Base-by-base conservation (phyloP, 2,329 filamentous ascomycete species). In the Colletotrichum sp. region DNA sequence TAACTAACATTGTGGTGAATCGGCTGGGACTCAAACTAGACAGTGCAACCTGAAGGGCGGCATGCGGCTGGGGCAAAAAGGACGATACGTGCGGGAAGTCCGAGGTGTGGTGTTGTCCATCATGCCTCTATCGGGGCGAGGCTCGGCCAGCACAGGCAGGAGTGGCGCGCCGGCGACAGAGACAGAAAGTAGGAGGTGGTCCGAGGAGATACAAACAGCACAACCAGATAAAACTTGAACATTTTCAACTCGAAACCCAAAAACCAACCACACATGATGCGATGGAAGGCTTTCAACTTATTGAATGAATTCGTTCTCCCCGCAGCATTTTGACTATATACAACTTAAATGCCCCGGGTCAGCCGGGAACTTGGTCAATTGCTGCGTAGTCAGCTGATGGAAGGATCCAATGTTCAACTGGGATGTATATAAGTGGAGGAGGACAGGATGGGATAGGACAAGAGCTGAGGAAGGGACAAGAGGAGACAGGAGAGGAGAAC, bases 61-160 rank as follows among this genome's bases (percentile, higher is more conserved):
- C 48, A 18, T 24, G 34, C 22, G 15, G 28, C 36, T 36, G 52
- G 52, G 64, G n/a, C 22, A 36, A 68, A 30, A 28, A 10, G 15
- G 34, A 59, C 24, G 57, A 39, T 65, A 57, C 63, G 65, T 18
- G 26, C 34, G 55, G 24, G 39, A 62, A 32, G 44, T 62, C 34
- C 18, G 34, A 69, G 67, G 34, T 57, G 65, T 68, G 69, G 70
- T 64, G 64, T 59, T 65, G 69, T 26, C 44, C 26, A 59, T 65
- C 59, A 68, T 73, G 70, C 32, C 64, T 73, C 32, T 68, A 73
- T 75, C 55, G 73, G 70, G 64, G 70, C 73, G 69, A 75, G 64
- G 69, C 64, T 75, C 73, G 39, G 39, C 39, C 18, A 64, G 73
- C 57, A 26, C 64, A 72, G 32, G 48, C 63, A 72, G 36, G 9